Evolutionary conservation across 2,329 filamentous ascomycete species (phyloP), one percentile per base, ranked within the genome.

Genomic region (Xylaria polymorpha): DNA sequence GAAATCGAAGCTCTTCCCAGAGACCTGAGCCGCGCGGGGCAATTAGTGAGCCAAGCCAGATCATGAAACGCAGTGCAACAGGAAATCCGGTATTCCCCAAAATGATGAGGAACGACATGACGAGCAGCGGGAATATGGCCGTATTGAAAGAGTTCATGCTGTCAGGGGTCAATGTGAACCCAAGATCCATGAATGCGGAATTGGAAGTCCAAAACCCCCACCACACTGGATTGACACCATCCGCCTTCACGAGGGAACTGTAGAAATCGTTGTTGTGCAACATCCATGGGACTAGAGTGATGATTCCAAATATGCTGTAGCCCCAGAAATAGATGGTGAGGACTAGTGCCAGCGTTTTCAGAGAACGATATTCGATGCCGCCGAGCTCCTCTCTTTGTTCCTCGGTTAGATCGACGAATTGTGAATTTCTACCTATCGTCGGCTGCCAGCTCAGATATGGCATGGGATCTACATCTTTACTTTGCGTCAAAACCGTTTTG

Each of bases 21-120:
- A 97, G 79, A 1, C 91, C 90, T 32, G 90, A 92, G 7, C 81
- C 86, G 32, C 81, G 82, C 3, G 92, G 90, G 0, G 90, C 87
- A 57, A 92, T 72, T 64, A 91, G 88, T 14, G 93, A 93, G 41
- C 87, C 77, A 0, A 91, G 75, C 95, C 96, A 99, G 69, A 99
- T 98, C 71, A 96, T 88, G 76, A 98, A 92, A 8, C 96, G 92
- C 29, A 98, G 87, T 91, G 98, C 94, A 76, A 96, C 93, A 0
- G 95, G 96, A 74, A 98, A 98, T 0, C 92, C 96, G 0, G 95
- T 98, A 77, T 98, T 98, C 65, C 95, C 95, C 69, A 97, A 94
- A 70, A 98, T 90, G 77, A 98, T 96, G 50, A 98, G 86, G 74
- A 97, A 97, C 7, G 90, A 89, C 81, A 94, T 89, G 51, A 96